These are phyloP conservation scores for Alternaria sp. DNA, from an alignment of 2,329 filamentous ascomycete genomes.

Conservation along the genomic window DNA sequence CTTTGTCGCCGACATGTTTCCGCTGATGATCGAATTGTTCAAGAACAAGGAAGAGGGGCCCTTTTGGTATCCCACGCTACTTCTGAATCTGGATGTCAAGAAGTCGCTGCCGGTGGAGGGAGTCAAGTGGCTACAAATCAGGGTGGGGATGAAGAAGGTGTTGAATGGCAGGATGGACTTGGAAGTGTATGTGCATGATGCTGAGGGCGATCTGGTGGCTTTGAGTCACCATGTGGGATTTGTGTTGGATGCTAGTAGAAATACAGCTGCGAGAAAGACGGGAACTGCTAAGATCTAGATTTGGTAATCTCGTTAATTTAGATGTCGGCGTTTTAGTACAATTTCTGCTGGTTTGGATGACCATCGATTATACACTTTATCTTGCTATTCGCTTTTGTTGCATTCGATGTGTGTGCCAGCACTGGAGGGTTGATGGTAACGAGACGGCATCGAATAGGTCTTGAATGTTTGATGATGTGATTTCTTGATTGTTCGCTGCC, in stretches of 20 bases:
- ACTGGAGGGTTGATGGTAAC: neutral
- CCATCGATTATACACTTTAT: neutral
- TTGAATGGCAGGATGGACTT: slow-evolving; percentile 77
- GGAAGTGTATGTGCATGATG: slow-evolving; percentile 73
- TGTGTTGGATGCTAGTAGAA: slow-evolving; percentile 69
- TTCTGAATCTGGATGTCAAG: slow-evolving; percentile 80
- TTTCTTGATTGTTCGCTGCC: slow-evolving; percentile 4
- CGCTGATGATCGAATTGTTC: slow-evolving; percentile 67
- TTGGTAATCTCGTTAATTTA: neutral
- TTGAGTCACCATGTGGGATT: slow-evolving; percentile 73
- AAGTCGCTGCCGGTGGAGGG: slow-evolving; percentile 72
- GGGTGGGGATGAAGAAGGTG: slow-evolving; percentile 71
- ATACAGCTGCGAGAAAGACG: slow-evolving; percentile 62
- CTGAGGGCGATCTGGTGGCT: slow-evolving; percentile 69
- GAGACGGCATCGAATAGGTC: neutral
- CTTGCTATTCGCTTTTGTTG: neutral
- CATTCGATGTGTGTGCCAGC: neutral
- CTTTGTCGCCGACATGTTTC: slow-evolving; percentile 74
- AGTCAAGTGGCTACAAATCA: slow-evolving; percentile 74
- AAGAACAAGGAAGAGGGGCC: slow-evolving; percentile 45
- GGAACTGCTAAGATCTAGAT: slow-evolving; percentile 48
- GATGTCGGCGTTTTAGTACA: neutral
- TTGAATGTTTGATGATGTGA: neutral
- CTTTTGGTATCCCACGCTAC: slow-evolving; percentile 79
- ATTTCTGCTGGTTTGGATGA: neutral